phyloP scores from a whole-genome alignment of 495 filamentous ascomycete genomes.

The Haplographium delicatum region DNA sequence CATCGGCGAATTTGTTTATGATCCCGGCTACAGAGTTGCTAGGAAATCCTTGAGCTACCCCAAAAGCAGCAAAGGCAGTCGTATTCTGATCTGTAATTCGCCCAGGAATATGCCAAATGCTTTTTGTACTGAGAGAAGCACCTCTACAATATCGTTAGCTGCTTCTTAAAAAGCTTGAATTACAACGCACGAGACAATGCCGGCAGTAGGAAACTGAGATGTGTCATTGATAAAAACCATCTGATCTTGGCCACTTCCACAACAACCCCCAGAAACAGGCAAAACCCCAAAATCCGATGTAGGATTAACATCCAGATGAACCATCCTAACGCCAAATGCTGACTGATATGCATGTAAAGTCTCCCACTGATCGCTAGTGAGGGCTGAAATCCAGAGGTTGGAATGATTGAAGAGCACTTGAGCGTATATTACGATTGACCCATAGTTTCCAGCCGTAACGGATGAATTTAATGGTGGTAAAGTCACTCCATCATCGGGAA shows the following conservation, averaged over 20 bases:
- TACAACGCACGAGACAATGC: constrained; percentile 37
- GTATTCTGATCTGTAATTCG: constrained; percentile 45
- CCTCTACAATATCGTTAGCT: neutral
- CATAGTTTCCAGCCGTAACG: constrained; percentile 45
- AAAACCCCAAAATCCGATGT: constrained; percentile 45
- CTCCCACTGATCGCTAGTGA: constrained; percentile 52
- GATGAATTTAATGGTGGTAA: constrained; percentile 47
- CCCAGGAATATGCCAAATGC: constrained; percentile 54
- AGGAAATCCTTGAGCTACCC: constrained; percentile 24
- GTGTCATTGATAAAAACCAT: constrained; percentile 45
- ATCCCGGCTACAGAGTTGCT: constrained; percentile 42
- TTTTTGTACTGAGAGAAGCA: constrained; percentile 29
- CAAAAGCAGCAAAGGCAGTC: constrained; percentile 52
- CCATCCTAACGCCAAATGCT: constrained; percentile 55
- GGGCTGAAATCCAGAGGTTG: constrained; percentile 42
- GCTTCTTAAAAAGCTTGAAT: constrained; percentile 27
- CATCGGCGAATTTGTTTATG: constrained; percentile 54
- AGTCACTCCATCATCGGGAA: constrained; percentile 44
- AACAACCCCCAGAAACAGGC: constrained; percentile 36
- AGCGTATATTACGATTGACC: constrained; percentile 49
- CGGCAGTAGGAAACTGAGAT: constrained; percentile 45
- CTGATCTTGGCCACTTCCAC: constrained; percentile 44
- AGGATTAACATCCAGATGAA: constrained; percentile 55
- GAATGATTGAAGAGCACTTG: constrained; percentile 49
- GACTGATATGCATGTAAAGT: constrained; percentile 53